Percentiles rank a stretch among this genome's conserved stretches.
phyloP scores from a whole-genome alignment of 2,329 filamentous ascomycete species.

The Neoarthrinium moseri region DNA sequence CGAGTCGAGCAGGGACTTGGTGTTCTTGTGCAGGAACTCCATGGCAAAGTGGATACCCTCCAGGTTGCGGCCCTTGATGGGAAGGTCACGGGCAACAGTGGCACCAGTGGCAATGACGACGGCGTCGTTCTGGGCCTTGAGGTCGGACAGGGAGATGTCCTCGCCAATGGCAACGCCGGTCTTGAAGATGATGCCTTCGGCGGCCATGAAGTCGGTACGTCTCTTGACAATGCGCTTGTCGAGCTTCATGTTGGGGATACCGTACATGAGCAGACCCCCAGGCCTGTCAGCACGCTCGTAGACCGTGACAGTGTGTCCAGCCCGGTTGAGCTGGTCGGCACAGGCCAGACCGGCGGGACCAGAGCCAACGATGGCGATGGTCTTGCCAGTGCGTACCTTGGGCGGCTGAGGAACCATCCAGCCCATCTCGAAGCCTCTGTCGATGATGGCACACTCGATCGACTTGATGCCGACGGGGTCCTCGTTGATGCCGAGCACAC shows the following conservation, averaged over 20 bases:
- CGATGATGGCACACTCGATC: slow-evolving; percentile 96
- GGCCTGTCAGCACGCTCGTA: slow-evolving; percentile 90
- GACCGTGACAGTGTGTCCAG: slow-evolving; percentile 83
- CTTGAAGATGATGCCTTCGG: slow-evolving; percentile 82
- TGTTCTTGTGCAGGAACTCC: slow-evolving; percentile 97
- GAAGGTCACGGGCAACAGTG: slow-evolving; percentile 88
- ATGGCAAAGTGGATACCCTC: slow-evolving; percentile 94
- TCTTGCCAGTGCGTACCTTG: slow-evolving; percentile 81
- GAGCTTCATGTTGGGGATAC: slow-evolving; percentile 99
- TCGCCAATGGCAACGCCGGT: slow-evolving; percentile 77
- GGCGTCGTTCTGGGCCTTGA: slow-evolving; percentile 74
- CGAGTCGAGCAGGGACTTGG: slow-evolving; percentile 93
- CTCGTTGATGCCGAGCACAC: slow-evolving; percentile 93
- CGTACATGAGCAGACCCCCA: slow-evolving; percentile 95
- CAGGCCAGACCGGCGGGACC: slow-evolving; percentile 87
- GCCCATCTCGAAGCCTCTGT: slow-evolving; percentile 95
- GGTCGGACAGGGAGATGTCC: slow-evolving; percentile 67
- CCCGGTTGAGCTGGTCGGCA: slow-evolving; percentile 92
- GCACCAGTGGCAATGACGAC: slow-evolving; percentile 91
- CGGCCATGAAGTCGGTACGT: slow-evolving; percentile 90
- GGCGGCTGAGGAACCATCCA: slow-evolving; percentile 91
- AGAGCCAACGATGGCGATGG: slow-evolving; percentile 83
- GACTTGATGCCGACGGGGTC: slow-evolving; percentile 98
- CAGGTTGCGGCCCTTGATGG: slow-evolving; percentile 83
- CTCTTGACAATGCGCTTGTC: slow-evolving; percentile 97